Percentiles rank a stretch among this genome's conserved stretches.
These are phyloP conservation scores for Polygonum aviculare DNA, from an alignment of 148 eudicot species.

Conservation along the genomic window DNA sequence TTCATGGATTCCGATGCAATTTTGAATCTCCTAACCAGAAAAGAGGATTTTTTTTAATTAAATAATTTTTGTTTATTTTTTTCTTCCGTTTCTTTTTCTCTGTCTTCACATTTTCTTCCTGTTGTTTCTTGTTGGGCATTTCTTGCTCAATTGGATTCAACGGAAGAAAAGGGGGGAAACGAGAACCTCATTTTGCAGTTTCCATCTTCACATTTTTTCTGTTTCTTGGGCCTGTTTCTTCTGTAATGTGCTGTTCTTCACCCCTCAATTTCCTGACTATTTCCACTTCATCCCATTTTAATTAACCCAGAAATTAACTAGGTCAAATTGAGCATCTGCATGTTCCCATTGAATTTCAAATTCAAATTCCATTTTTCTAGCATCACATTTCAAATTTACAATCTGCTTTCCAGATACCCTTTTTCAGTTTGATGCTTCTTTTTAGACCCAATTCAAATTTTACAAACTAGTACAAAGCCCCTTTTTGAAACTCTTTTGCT, in stretches of 20 bases:
- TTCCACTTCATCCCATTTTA: too few species aligned
- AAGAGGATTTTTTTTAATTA: neutral
- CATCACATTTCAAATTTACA: neutral
- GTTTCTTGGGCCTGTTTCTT: neutral
- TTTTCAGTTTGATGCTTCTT: neutral
- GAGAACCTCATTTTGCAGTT: slow-evolving; percentile 8
- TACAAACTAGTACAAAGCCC: too few species aligned
- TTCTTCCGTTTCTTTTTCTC: too few species aligned
- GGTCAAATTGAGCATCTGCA: neutral
- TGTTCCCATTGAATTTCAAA: too few species aligned
- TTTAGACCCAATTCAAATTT: too few species aligned
- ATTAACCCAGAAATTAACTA: neutral
- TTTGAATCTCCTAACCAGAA: neutral
- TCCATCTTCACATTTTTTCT: slow-evolving; percentile 9
- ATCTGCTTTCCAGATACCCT: neutral
- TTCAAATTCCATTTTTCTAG: too few species aligned
- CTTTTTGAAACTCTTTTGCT: neutral
- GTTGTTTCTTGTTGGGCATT: slow-evolving; percentile 9
- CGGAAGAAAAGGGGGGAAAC: neutral
- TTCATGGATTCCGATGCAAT: neutral
- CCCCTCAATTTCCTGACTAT: neutral
- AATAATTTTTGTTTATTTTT: neutral
- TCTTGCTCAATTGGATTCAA: neutral
- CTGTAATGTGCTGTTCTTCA: neutral
- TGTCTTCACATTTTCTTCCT: neutral